Evolutionary conservation across 768 basidiomycete genomes (phyloP).

Genomic region (Clitopilus hobsonii): DNA sequence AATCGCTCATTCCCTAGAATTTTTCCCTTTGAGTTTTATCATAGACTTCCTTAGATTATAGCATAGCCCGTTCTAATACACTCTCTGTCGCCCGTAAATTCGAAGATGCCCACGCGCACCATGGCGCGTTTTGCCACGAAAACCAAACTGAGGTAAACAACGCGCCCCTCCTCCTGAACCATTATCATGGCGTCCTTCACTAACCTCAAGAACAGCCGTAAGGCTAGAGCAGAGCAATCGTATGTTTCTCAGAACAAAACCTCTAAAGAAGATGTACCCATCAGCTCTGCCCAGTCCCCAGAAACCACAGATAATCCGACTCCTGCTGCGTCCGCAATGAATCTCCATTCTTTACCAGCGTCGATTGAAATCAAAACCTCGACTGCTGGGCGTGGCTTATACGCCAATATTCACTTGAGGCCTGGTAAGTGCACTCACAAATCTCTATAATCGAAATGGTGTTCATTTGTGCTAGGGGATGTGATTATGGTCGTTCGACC

Average conservation of each 20-base stretch:
- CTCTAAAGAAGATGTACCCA: background rate
- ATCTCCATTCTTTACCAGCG: background rate
- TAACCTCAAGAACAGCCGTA: background rate
- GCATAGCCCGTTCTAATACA: no score
- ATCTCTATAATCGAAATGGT: slow-evolving; percentile 22
- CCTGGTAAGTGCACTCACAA: slow-evolving; percentile 7
- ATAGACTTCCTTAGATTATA: no score
- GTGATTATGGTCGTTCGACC: slow-evolving; percentile 55
- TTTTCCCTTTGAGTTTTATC: no score
- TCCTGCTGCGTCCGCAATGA: background rate
- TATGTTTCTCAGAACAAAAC: slow-evolving; percentile 12
- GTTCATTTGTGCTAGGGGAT: slow-evolving; percentile 40
- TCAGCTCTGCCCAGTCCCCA: background rate
- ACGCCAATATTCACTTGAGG: slow-evolving; percentile 26
- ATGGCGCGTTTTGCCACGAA: background rate
- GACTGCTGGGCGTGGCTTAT: slow-evolving; percentile 40
- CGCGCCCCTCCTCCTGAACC: background rate
- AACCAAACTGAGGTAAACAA: background rate
- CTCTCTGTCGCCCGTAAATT: no score
- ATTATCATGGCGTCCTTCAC: slow-evolving; percentile 1
- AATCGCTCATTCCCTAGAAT: background rate
- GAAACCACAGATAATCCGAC: background rate
- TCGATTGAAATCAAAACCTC: background rate
- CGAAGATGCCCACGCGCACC: no score
- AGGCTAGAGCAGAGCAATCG: slow-evolving; percentile 6